phyloP scores from a whole-genome alignment of 352 stramenopile species.

The Blastocystis sp. region DNA sequence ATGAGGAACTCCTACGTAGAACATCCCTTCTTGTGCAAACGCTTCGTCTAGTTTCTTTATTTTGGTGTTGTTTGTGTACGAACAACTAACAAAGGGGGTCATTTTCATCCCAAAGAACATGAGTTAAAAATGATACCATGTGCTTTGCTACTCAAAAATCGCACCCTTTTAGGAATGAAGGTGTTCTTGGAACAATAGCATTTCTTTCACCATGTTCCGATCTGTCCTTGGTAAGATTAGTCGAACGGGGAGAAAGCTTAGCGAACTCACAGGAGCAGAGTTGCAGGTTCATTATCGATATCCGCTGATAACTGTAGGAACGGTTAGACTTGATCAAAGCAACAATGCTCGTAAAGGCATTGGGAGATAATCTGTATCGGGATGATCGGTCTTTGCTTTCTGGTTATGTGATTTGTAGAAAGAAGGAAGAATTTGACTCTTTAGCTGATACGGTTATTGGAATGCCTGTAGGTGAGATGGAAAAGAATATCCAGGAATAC shows the following conservation, averaged over 20 bases:
- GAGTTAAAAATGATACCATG: neutral
- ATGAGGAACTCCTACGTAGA: slow-evolving; percentile 52
- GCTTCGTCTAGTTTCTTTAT: slow-evolving; percentile 7
- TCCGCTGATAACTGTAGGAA: neutral
- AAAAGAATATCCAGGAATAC: slow-evolving; percentile 36
- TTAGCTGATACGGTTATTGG: slow-evolving; percentile 20
- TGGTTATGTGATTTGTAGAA: neutral
- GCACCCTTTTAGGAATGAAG: neutral
- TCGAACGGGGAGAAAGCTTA: slow-evolving; percentile 42
- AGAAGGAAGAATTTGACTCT: slow-evolving; percentile 42
- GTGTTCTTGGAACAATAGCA: neutral
- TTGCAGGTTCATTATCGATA: neutral
- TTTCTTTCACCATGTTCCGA: slow-evolving; percentile 20
- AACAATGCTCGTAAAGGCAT: slow-evolving; percentile 48
- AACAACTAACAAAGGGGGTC: neutral
- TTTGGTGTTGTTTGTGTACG: neutral
- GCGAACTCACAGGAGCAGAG: slow-evolving; percentile 33
- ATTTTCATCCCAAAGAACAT: neutral
- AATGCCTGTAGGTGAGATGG: slow-evolving; percentile 50
- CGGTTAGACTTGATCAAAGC: slow-evolving; percentile 38
- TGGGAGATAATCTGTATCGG: slow-evolving; percentile 32
- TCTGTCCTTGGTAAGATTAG: slow-evolving; percentile 38
- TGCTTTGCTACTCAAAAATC: neutral
- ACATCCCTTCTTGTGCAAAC: slow-evolving; percentile 60
- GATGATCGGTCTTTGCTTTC: neutral